A percentile compares a stretch with the other conserved stretches of the same genome.
Evolutionary conservation across 192 early-diverging fungal species (phyloP).

Genomic region (Podila clonocystis): DNA sequence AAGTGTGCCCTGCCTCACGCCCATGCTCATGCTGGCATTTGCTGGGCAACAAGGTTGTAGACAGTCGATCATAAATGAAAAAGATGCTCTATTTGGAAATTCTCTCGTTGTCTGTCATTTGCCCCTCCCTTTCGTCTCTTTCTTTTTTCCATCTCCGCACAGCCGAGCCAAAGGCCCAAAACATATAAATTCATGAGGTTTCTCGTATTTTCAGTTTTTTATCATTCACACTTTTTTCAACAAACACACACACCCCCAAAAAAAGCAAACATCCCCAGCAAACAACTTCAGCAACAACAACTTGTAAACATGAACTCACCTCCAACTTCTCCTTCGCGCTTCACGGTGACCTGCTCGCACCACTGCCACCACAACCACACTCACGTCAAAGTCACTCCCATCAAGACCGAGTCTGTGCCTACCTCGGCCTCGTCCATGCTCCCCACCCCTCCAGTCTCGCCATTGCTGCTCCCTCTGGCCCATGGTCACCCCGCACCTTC

Average conservation of each 20-base stretch:
- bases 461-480: too few relatives aligned
- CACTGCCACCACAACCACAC: conserved; percentile 34
- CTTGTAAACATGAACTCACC: not conserved
- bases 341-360: conserved; percentile 45
- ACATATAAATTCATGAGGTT: not conserved
- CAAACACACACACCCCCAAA: too few relatives aligned
- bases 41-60: too few relatives aligned
- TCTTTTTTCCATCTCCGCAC: not conserved
- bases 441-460: too few relatives aligned
- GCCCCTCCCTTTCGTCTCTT: not conserved
- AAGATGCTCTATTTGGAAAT: not conserved
- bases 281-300: not conserved
- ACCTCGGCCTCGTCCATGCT: not conserved
- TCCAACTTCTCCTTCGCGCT: conserved; percentile 34
- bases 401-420: not conserved
- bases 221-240: not conserved
- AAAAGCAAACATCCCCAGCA: not conserved
- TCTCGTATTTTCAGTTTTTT: not conserved
- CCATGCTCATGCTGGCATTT: too few relatives aligned
- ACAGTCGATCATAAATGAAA: conserved; percentile 4
- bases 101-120: not conserved
- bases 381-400: not conserved
- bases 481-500: too few relatives aligned
- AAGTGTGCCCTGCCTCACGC: too few relatives aligned
- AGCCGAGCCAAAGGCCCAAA: not conserved